Conservation (phyloP, 352 stramenopile species). For the Phytophthora hibernalis region DNA sequence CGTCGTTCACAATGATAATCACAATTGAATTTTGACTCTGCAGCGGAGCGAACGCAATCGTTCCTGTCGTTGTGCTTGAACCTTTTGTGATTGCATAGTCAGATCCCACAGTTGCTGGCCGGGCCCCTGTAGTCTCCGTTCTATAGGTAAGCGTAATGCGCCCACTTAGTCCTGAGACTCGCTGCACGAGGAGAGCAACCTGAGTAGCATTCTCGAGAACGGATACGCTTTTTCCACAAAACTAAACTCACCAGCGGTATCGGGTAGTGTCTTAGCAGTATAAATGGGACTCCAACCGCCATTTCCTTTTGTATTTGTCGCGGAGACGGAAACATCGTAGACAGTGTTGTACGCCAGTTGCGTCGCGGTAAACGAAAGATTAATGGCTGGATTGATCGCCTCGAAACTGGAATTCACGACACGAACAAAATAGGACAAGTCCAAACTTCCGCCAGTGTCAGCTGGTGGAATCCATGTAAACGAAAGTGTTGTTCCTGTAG, state of each 20-base stretch:
- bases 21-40: slow-evolving; percentile 35
- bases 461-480: slow-evolving; percentile 43
- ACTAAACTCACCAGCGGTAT: slow-evolving; percentile 62
- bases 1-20: slow-evolving; percentile 58
- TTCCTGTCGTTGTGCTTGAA: slow-evolving; percentile 21
- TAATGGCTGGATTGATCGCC: slow-evolving; percentile 17
- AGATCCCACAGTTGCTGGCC: slow-evolving; percentile 36
- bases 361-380: slow-evolving; percentile 9
- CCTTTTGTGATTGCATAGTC: slow-evolving; percentile 43
- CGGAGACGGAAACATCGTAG: slow-evolving; percentile 50
- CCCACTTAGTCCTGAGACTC: slow-evolving; percentile 55
- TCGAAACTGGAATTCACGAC: slow-evolving; percentile 15
- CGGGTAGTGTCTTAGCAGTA: slow-evolving; percentile 45
- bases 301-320: slow-evolving; percentile 38
- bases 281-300: slow-evolving; percentile 45
- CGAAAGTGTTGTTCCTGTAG: slow-evolving; percentile 48
- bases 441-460: slow-evolving; percentile 52
- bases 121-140: slow-evolving; percentile 5
- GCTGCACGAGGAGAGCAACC: slow-evolving; percentile 43
- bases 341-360: slow-evolving; percentile 44
- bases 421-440: slow-evolving; percentile 44
- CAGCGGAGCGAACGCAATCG: slow-evolving; percentile 44
- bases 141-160: slow-evolving; percentile 43
- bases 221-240: slow-evolving; percentile 33
- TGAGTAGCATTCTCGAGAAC: slow-evolving; percentile 54